Percentiles rank a stretch among this genome's conserved stretches.
phyloP scores from a whole-genome alignment of 2,329 filamentous ascomycete species.

The Exserohilum turcica region DNA sequence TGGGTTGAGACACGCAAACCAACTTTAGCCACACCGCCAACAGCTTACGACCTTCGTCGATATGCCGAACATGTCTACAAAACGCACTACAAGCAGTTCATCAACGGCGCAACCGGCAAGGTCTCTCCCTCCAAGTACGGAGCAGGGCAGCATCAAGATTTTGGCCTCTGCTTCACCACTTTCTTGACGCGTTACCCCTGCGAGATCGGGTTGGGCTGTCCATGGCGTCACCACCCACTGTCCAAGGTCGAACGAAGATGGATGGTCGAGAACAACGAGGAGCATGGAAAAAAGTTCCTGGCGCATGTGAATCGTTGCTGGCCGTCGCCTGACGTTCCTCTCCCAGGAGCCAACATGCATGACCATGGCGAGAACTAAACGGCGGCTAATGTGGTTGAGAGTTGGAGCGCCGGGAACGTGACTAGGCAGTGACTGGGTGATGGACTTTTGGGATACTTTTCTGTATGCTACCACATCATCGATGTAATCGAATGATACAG shows the following conservation, averaged over 20 bases:
- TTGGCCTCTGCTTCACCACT: slow-evolving; percentile 18
- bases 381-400: no score
- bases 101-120: slow-evolving; percentile 14
- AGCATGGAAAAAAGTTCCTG: slow-evolving; percentile 6
- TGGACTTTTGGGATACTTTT: no score
- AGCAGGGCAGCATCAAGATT: slow-evolving; percentile 4
- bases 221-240: slow-evolving; percentile 22
- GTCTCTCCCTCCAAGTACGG: slow-evolving; percentile 7
- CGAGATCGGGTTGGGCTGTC: slow-evolving; percentile 14
- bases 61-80: slow-evolving; percentile 3
- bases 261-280: slow-evolving; percentile 2
- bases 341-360: slow-evolving; percentile 10
- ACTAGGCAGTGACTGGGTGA: no score
- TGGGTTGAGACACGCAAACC: background rate
- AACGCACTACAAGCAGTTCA: background rate
- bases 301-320: slow-evolving; percentile 1
- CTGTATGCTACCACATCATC: no score
- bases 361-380: no score
- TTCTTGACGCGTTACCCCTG: slow-evolving; percentile 14
- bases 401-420: no score
- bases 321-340: slow-evolving; percentile 8
- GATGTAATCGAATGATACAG: no score
- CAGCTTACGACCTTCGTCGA: slow-evolving; percentile 11
- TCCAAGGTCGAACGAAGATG: slow-evolving; percentile 9
- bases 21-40: background rate